Percentiles rank a stretch among this genome's conserved stretches.
Conservation (phyloP, 352 stramenopile genomes). For the Phytophthora melonis region DNA sequence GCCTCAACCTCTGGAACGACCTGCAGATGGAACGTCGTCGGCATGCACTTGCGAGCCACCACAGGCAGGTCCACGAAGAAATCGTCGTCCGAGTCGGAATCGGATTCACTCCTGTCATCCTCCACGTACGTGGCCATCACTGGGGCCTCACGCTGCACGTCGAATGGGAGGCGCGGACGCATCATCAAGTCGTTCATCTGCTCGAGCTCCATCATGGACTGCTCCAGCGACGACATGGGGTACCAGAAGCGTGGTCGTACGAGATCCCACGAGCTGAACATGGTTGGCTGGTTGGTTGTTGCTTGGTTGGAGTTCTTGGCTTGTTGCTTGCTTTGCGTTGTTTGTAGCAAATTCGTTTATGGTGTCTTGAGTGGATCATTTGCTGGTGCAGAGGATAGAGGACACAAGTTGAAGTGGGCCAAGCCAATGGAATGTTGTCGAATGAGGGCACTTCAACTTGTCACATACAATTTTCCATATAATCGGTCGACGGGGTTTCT, state of each 20-base stretch:
- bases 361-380: neutral
- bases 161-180: constrained; percentile 10
- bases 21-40: constrained; percentile 1
- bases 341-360: constrained; percentile 8
- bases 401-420: neutral
- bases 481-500: neutral
- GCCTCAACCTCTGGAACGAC: neutral
- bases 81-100: neutral
- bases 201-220: constrained; percentile 47
- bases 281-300: constrained; percentile 4
- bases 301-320: neutral
- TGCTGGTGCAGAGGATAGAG: neutral
- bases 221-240: constrained; percentile 54
- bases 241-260: constrained; percentile 52
- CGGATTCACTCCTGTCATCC: neutral
- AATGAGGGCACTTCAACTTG: constrained; percentile 5
- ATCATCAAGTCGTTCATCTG: constrained; percentile 31
- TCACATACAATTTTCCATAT: constrained; percentile 10
- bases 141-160: neutral
- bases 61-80: constrained; percentile 26
- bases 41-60: constrained; percentile 8
- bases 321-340: constrained; percentile 8
- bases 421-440: neutral
- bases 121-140: neutral
- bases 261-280: constrained; percentile 54